A percentile compares a stretch with the other conserved stretches of the same genome.
These are phyloP conservation scores for Lumnitzera littorea DNA, from an alignment of 345 rosid genomes.

Conservation along the genomic window DNA sequence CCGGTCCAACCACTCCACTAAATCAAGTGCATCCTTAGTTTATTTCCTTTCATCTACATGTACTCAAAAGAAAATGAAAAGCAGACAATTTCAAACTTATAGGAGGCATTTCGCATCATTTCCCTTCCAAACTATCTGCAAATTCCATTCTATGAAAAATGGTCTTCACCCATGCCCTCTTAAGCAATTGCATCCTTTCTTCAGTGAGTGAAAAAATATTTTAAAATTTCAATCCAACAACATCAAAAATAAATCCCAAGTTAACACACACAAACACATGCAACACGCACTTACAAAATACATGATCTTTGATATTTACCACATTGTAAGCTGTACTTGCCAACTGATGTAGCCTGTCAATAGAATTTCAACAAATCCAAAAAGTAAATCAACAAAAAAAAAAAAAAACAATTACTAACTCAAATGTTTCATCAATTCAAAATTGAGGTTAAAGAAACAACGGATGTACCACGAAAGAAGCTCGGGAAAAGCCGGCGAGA, in stretches of 20 bases:
- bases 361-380: constrained; percentile 1
- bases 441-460: not conserved
- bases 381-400: not conserved
- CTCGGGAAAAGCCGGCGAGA: constrained; percentile 49
- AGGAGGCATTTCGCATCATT: too few species aligned
- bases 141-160: not conserved
- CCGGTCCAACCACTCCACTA: too few species aligned
- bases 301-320: constrained; percentile 31
- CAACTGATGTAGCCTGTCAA: constrained; percentile 57
- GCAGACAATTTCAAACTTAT: too few species aligned
- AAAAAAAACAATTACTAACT: not conserved
- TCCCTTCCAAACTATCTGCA: not conserved
- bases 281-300: not conserved
- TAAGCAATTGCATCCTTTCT: too few species aligned
- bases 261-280: not conserved
- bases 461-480: constrained; percentile 60
- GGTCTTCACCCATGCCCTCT: not conserved
- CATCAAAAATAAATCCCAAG: not conserved
- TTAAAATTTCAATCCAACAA: not conserved
- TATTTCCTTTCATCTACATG: too few species aligned
- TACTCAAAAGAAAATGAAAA: too few species aligned
- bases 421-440: not conserved
- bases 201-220: too few species aligned
- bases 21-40: too few species aligned
- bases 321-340: constrained; percentile 51